Evolutionary conservation across 2,329 filamentous ascomycete genomes (phyloP), one percentile per base, ranked within the genome.

Genomic region (Fonsecaea monophora): DNA sequence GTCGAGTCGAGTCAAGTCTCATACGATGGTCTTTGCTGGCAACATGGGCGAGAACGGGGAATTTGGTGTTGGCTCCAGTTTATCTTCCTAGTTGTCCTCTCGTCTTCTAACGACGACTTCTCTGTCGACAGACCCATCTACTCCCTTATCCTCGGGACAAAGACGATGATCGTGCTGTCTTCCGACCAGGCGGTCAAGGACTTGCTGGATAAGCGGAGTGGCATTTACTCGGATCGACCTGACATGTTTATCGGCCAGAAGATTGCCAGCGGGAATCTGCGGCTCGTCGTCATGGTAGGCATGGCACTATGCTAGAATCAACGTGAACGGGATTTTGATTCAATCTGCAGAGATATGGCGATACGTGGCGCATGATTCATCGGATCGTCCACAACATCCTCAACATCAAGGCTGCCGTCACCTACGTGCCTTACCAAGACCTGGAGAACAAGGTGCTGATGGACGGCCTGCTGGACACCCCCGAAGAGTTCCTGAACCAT

Each of bases 81-180:
- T 8, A 4, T 40, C 38, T 40, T 13, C 38, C 4, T 13, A 8
- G 1, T 25, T 3, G 38, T 40, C 12, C 6, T 40, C 1, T 40
- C 1, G 35, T 37, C 35, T 37, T 12, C 35, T 37, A 37, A 37
- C 35, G 4, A 37, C 10, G 35, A 37, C 7, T 1, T 37, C 35
- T 37, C 35, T 37, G 2, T 37, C 35, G 35, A 37, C 9, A 68
- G 63, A 0, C 82, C 83, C 0, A 73, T 87, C 0, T 86, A 83
- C 71, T 83, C 80, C 0, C 74, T 86, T 1, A 83, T 85, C 1
- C 75, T 86, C 0, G 84, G 84, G 1, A 81, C 81, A 0, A 78
- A 81, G 53, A 76, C 78, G 8, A 74, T 84, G 69, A 76, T 86
- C 18, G 81, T 86, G 0, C 74, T 87, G 0, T 81, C 78, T 0